These are phyloP conservation scores for Parsonsia alboflavescens DNA, from an alignment of 257 asterid species.

Conservation along the genomic window DNA sequence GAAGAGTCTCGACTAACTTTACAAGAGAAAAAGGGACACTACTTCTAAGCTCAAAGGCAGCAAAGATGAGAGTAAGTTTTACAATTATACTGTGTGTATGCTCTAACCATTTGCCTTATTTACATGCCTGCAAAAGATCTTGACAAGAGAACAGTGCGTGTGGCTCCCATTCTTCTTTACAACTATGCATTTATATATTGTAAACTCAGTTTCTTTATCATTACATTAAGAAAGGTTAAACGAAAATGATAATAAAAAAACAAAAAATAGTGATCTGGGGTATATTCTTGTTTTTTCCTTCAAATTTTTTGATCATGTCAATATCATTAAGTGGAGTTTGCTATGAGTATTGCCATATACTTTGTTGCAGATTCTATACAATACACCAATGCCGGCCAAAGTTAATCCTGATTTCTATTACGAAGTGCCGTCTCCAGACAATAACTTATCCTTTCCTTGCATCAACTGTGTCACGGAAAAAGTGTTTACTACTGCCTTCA, in stretches of 20 bases:
- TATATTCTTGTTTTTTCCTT: too few relatives aligned
- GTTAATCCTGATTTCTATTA: background rate
- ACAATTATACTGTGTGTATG: background rate
- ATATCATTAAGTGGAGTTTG: too few relatives aligned
- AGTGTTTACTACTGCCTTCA: background rate
- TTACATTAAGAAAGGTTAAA: background rate
- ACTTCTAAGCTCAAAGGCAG: background rate
- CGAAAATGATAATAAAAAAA: background rate
- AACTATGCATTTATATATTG: too few relatives aligned
- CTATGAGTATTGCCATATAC: too few relatives aligned
- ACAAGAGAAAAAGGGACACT: background rate
- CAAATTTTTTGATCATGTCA: too few relatives aligned
- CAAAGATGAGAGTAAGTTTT: background rate
- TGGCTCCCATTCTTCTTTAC: background rate
- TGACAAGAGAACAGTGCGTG: background rate
- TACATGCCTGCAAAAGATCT: background rate
- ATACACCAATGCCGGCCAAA: slow-evolving; percentile 19
- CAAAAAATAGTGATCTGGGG: background rate
- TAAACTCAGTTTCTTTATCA: background rate
- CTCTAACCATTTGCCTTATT: background rate
- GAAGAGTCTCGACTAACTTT: background rate
- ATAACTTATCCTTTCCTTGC: background rate
- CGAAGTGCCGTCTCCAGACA: background rate
- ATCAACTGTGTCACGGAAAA: background rate
- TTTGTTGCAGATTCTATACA: background rate